Evolutionary conservation across 2,329 filamentous ascomycete species (phyloP).

Genomic region (Lachnellula arida): DNA sequence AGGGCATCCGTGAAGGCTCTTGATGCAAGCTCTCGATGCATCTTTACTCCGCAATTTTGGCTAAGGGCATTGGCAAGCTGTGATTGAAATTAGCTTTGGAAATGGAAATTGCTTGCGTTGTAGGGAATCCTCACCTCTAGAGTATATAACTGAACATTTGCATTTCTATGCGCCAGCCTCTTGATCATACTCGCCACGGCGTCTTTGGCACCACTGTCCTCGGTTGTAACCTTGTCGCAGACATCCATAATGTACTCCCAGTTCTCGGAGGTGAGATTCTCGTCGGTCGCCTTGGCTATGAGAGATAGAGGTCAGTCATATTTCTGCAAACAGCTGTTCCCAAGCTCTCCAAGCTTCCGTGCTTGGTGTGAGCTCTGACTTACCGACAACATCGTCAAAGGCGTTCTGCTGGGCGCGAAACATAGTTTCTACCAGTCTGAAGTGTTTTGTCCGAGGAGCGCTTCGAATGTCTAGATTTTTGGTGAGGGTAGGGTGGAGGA

Average conservation of each 20-base stretch:
- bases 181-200: slow-evolving; percentile 69
- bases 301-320: slow-evolving; percentile 16
- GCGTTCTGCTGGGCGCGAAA: slow-evolving; percentile 61
- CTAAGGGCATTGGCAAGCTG: slow-evolving; percentile 67
- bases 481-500: background rate
- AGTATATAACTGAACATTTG: slow-evolving; percentile 74
- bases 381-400: slow-evolving; percentile 67
- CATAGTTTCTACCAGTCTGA: slow-evolving; percentile 35
- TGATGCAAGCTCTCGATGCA: slow-evolving; percentile 67
- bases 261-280: slow-evolving; percentile 76
- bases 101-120: background rate
- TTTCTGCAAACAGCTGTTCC: slow-evolving; percentile 5
- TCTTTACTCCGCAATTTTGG: slow-evolving; percentile 65
- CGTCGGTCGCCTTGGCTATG: slow-evolving; percentile 82
- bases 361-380: slow-evolving; percentile 28
- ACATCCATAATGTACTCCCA: slow-evolving; percentile 57
- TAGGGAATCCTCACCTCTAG: slow-evolving; percentile 47
- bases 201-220: slow-evolving; percentile 53
- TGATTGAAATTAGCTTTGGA: slow-evolving; percentile 8
- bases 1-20: slow-evolving; percentile 84
- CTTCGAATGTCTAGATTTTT: background rate
- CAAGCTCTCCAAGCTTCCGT: slow-evolving; percentile 6
- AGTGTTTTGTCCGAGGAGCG: background rate
- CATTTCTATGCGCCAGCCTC: slow-evolving; percentile 67
- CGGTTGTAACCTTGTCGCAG: slow-evolving; percentile 37